phyloP scores from a whole-genome alignment of 345 rosid species.

The Salix viminalis region DNA sequence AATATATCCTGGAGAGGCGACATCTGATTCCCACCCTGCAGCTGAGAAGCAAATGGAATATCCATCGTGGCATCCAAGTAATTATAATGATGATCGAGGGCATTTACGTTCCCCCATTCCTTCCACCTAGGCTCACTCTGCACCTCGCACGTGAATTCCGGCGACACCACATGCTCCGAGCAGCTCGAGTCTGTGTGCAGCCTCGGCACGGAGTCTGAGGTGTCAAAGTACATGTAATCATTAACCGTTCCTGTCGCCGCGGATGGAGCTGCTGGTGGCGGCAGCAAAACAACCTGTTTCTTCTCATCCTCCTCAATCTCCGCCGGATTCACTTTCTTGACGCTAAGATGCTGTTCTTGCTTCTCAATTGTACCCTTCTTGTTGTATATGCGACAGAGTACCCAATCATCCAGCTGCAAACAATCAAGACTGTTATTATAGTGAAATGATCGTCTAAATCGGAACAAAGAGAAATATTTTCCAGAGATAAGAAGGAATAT shows the following conservation, averaged over 20 bases:
- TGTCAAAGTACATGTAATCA: constrained; percentile 51
- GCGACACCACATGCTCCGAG: constrained; percentile 76
- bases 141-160: constrained; percentile 84
- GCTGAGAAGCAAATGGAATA: constrained; percentile 27
- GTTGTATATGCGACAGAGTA: constrained; percentile 88
- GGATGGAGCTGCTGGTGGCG: constrained; percentile 21
- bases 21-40: constrained; percentile 46
- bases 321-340: neutral
- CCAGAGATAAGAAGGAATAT: constrained; percentile 23
- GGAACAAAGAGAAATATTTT: too few species aligned
- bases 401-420: constrained; percentile 95
- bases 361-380: constrained; percentile 77
- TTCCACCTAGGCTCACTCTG: constrained; percentile 78
- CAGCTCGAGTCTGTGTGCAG: constrained; percentile 74
- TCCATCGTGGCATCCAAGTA: constrained; percentile 51
- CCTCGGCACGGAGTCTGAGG: constrained; percentile 80
- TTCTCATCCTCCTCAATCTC: constrained; percentile 28
- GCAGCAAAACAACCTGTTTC: constrained; percentile 39
- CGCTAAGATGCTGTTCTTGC: constrained; percentile 18
- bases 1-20: constrained; percentile 72
- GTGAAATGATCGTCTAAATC: neutral
- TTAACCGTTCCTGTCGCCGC: constrained; percentile 7
- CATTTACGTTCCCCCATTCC: constrained; percentile 34
- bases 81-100: constrained; percentile 34
- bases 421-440: neutral